Evolutionary conservation across 2,329 filamentous ascomycete genomes (phyloP).

Genomic region (Chalaropsis thielavioides): DNA sequence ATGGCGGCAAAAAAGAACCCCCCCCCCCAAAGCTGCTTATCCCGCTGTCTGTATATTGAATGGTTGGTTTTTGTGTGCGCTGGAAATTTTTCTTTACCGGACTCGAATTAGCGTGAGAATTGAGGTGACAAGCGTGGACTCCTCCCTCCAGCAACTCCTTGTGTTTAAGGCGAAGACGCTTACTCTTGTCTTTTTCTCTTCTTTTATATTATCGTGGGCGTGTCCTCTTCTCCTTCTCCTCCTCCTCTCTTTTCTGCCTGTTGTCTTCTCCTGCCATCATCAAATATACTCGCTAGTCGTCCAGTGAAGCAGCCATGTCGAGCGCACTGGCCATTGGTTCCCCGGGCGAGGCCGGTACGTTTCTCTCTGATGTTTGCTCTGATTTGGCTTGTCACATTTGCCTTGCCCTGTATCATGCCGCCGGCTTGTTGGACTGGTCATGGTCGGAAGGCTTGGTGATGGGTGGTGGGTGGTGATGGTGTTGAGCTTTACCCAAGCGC

Average conservation of each 20-base stretch:
- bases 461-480: not conserved
- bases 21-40: not conserved
- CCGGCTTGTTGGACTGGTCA: not conserved
- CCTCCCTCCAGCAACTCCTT: constrained; percentile 4
- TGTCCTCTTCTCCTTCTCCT: constrained; percentile 1
- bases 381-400: not conserved
- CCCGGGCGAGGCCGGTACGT: constrained; percentile 18
- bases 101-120: not conserved
- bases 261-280: constrained; percentile 23
- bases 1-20: not conserved
- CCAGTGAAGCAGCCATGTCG: constrained; percentile 16
- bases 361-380: not conserved
- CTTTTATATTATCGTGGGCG: constrained; percentile 12
- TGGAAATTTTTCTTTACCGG: constrained; percentile 1
- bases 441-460: not conserved
- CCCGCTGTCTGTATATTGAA: not conserved
- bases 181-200: constrained; percentile 6
- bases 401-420: not conserved
- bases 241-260: constrained; percentile 4
- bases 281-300: constrained; percentile 2
- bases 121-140: not conserved
- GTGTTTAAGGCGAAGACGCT: constrained; percentile 7
- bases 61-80: not conserved
- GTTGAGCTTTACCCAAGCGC: not conserved
- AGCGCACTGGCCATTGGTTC: constrained; percentile 16